Percentiles rank a stretch among this genome's conserved stretches.
These are phyloP conservation scores for Aspergillaceae sp. DNA, from an alignment of 2,329 filamentous ascomycete genomes.

Conservation along the genomic window DNA sequence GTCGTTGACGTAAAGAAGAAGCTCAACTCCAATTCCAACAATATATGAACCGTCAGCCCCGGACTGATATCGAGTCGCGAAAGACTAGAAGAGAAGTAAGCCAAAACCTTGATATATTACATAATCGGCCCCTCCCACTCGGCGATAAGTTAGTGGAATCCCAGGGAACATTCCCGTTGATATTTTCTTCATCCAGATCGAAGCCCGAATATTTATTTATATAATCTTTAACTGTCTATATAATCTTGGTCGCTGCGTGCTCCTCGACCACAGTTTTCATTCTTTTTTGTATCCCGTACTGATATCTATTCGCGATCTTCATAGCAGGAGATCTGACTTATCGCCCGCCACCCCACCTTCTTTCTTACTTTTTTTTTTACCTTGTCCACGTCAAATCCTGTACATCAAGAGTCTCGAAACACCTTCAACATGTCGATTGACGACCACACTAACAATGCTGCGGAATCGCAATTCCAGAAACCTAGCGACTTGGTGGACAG, in stretches of 20 bases:
- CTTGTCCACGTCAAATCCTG: neutral
- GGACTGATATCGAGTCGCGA: too few species aligned
- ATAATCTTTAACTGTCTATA: neutral
- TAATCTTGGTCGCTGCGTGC: neutral
- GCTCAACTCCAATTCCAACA: neutral
- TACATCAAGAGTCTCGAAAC: neutral
- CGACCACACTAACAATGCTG: constrained; percentile 12
- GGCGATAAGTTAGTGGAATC: constrained; percentile 12
- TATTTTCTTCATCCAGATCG: constrained; percentile 12
- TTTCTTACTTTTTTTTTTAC: neutral
- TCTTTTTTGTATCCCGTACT: neutral
- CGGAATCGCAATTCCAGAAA: constrained; percentile 30
- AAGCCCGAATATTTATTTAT: neutral
- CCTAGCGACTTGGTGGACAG: constrained; percentile 31
- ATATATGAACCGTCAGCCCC: too few species aligned
- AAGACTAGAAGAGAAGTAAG: neutral
- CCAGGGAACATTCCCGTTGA: constrained; percentile 24
- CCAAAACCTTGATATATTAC: neutral
- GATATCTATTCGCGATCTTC: neutral
- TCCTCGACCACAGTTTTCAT: neutral
- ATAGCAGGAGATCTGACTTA: neutral
- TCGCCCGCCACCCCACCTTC: neutral
- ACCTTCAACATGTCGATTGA: constrained; percentile 22
- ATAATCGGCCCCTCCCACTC: constrained; percentile 14
- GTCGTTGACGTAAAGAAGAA: neutral